Percentiles rank a stretch among this genome's conserved stretches.
Conservation (phyloP, 1,139 yeast genomes). For the Hanseniaspora uvarum region DNA sequence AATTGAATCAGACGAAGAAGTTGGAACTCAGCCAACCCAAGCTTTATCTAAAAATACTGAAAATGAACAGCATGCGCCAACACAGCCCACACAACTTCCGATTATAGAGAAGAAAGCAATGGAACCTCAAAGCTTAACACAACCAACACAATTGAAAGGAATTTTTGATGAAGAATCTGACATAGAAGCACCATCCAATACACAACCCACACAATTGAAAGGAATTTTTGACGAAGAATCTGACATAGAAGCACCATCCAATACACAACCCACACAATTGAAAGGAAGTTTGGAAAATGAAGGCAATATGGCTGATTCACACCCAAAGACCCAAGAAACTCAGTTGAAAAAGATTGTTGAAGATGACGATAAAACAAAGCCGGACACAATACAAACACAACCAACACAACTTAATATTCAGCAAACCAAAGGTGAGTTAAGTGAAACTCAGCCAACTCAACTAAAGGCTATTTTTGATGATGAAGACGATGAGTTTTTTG, state of each 20-base stretch:
- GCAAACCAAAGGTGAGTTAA: background rate
- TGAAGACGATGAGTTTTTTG: conserved; percentile 17
- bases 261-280: conserved; percentile 8
- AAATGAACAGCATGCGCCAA: background rate
- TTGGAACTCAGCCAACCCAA: conserved; percentile 4
- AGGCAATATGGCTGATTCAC: background rate
- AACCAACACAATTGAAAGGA: conserved; percentile 11
- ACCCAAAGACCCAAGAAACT: conserved; percentile 6
- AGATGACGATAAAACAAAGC: background rate
- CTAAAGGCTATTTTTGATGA: conserved; percentile 1
- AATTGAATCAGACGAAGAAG: background rate
- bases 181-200: background rate
- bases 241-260: background rate
- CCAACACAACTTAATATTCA: background rate
- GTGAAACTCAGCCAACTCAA: conserved; percentile 4
- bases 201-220: conserved; percentile 9
- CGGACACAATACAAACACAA: conserved; percentile 1
- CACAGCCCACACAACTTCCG: conserved; percentile 16
- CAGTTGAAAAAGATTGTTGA: background rate
- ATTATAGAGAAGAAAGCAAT: background rate
- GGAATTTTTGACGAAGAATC: background rate
- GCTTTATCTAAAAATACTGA: background rate
- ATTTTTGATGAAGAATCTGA: background rate
- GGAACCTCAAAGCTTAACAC: background rate
- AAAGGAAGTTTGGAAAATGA: background rate